Evolutionary conservation across 768 basidiomycete species (phyloP).

Genomic region (Sarcodon aspratus): DNA sequence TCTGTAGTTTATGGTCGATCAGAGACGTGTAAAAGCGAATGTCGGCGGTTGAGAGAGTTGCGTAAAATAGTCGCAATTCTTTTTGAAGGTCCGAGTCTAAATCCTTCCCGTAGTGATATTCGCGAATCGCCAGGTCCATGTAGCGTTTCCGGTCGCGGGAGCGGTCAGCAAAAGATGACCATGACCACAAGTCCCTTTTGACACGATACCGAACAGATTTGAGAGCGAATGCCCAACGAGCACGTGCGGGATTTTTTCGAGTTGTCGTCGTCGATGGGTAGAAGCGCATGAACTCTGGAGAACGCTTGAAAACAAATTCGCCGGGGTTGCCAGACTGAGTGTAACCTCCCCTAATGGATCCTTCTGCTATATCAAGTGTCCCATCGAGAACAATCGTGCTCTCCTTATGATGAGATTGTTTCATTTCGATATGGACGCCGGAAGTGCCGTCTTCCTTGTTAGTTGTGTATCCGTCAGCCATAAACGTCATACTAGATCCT

Average conservation of each 20-base stretch:
- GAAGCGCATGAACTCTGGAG: constrained; percentile 11
- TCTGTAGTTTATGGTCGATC: constrained; percentile 7
- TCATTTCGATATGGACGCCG: constrained; percentile 7
- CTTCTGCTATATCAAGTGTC: constrained; percentile 3
- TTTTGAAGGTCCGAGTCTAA: constrained; percentile 8
- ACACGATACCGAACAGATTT: constrained; percentile 11
- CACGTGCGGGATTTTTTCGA: constrained; percentile 11
- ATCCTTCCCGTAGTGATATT: constrained; percentile 9
- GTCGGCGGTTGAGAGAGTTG: constrained; percentile 13
- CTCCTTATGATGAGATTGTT: constrained; percentile 1
- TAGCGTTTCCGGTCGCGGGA: constrained; percentile 13
- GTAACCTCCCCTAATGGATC: constrained; percentile 5
- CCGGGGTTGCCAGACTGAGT: not conserved
- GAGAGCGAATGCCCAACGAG: constrained; percentile 21
- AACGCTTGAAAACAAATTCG: constrained; percentile 15
- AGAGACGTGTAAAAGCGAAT: constrained; percentile 13
- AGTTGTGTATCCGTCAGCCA: not conserved
- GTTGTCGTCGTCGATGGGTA: constrained; percentile 14
- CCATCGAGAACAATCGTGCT: constrained; percentile 3
- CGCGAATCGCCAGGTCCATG: constrained; percentile 14
- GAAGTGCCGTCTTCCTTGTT: constrained; percentile 3
- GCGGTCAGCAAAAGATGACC: constrained; percentile 20
- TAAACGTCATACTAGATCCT: not conserved
- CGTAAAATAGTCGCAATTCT: constrained; percentile 6
- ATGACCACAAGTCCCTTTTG: constrained; percentile 14